Conservation (phyloP, 768 basidiomycete genomes). For the Macrolepiota fuliginosa region DNA sequence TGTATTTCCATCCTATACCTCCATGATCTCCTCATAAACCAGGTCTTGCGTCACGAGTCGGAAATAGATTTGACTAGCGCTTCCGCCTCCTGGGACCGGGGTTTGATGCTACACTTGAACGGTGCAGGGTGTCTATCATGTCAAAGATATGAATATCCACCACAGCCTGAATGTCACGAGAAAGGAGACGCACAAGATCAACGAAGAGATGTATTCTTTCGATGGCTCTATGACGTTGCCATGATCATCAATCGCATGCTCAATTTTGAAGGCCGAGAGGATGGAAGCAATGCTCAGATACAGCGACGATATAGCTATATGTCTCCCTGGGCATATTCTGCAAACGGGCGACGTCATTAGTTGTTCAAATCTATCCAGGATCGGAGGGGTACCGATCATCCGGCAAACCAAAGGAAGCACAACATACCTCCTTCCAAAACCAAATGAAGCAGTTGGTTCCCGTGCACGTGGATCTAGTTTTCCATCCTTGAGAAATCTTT, state of each 20-base stretch:
- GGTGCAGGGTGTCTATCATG: slow-evolving; percentile 20
- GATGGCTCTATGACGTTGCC: slow-evolving; percentile 23
- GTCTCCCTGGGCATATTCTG: slow-evolving; percentile 21
- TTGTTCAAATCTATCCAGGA: not conserved
- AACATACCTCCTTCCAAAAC: slow-evolving; percentile 20
- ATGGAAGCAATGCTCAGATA: slow-evolving; percentile 19
- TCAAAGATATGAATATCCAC: not conserved
- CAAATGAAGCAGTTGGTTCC: slow-evolving; percentile 21
- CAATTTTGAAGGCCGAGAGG: slow-evolving; percentile 18
- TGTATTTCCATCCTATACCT: not conserved
- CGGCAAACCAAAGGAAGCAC: not conserved
- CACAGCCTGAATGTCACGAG: not conserved
- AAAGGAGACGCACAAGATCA: slow-evolving; percentile 22
- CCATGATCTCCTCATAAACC: not conserved
- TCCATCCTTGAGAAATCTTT: slow-evolving; percentile 21
- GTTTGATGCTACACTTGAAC: slow-evolving; percentile 25
- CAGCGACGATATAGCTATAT: slow-evolving; percentile 19
- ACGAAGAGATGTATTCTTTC: slow-evolving; percentile 23
- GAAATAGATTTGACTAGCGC: slow-evolving; percentile 9
- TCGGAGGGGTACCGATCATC: not conserved
- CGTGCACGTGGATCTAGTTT: slow-evolving; percentile 17
- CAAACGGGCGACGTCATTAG: not conserved
- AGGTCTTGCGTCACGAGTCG: not conserved
- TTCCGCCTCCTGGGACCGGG: slow-evolving; percentile 23
- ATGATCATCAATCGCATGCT: slow-evolving; percentile 24